Evolutionary conservation across 2,329 filamentous ascomycete genomes (phyloP).

Genomic region (Dactylellina haptotyla): DNA sequence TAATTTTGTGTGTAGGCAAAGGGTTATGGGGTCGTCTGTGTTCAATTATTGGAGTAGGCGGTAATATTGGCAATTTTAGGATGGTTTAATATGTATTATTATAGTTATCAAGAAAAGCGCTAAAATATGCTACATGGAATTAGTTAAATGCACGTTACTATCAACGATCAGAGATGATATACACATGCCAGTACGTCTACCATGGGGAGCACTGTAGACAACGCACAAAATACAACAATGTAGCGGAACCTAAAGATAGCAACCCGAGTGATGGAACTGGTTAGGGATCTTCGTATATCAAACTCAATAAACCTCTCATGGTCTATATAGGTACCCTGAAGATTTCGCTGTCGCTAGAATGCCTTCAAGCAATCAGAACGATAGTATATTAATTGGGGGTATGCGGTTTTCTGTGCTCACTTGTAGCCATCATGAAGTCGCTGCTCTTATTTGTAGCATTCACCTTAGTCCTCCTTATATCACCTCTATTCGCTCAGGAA

Average conservation of each 20-base stretch:
- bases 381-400: not conserved
- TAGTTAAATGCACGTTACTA: too few relatives aligned
- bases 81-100: too few relatives aligned
- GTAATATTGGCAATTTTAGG: too few relatives aligned
- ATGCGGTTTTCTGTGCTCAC: not conserved
- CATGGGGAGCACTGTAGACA: constrained; percentile 1
- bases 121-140: too few relatives aligned
- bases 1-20: not conserved
- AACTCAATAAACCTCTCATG: constrained; percentile 42
- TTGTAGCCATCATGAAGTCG: constrained; percentile 1
- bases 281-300: constrained; percentile 29
- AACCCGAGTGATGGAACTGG: not conserved
- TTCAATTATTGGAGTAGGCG: too few relatives aligned
- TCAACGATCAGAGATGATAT: too few relatives aligned
- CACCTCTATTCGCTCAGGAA: not conserved
- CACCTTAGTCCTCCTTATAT: not conserved
- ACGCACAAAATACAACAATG: constrained; percentile 44
- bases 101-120: too few relatives aligned
- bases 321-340: not conserved
- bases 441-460: not conserved
- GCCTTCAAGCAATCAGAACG: not conserved
- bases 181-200: too few relatives aligned
- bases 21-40: too few relatives aligned
- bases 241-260: not conserved
- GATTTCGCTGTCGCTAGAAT: too few relatives aligned